Conservation (phyloP, 495 filamentous ascomycete species). For the Neurospora terricola region DNA sequence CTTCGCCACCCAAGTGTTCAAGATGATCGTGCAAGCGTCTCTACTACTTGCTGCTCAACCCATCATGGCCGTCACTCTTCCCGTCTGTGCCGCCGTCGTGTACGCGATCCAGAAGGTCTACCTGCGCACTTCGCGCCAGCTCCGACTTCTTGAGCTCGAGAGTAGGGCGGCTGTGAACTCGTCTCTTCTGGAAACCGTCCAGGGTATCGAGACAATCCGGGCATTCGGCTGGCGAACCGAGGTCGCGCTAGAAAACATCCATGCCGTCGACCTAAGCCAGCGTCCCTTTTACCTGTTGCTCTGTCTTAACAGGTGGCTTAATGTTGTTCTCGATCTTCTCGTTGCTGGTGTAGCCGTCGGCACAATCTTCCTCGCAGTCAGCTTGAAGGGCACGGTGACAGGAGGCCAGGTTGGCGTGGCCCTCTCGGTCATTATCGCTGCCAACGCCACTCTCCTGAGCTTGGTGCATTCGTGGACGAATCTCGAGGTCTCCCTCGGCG, state of each 20-base stretch:
- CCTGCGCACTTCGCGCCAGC: slow-evolving; percentile 52
- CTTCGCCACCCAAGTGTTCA: slow-evolving; percentile 14
- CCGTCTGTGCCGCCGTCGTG: slow-evolving; percentile 19
- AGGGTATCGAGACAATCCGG: slow-evolving; percentile 35
- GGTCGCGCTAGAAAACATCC: slow-evolving; percentile 12
- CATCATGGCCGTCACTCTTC: slow-evolving; percentile 30
- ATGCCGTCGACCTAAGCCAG: slow-evolving; percentile 27
- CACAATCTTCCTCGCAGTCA: slow-evolving; percentile 35
- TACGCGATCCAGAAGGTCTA: slow-evolving; percentile 52
- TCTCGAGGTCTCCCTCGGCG: slow-evolving; percentile 44
- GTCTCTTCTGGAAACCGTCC: slow-evolving; percentile 44
- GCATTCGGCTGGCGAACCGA: slow-evolving; percentile 32
- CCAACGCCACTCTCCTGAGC: slow-evolving; percentile 22
- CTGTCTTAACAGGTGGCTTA: slow-evolving; percentile 37
- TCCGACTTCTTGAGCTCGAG: slow-evolving; percentile 55
- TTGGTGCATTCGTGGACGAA: slow-evolving; percentile 33
- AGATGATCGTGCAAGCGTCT: slow-evolving; percentile 20
- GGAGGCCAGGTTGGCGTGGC: slow-evolving; percentile 21
- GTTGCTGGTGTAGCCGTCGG: slow-evolving; percentile 27
- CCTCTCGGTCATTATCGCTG: slow-evolving; percentile 18
- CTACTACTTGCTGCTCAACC: slow-evolving; percentile 36
- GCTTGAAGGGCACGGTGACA: slow-evolving; percentile 14
- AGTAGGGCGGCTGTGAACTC: slow-evolving; percentile 50
- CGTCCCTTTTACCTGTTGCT: slow-evolving; percentile 32
- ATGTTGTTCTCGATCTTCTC: slow-evolving; percentile 32